A percentile compares a stretch with the other conserved stretches of the same genome.
Conservation (phyloP, 352 stramenopile genomes). For the Thraustochytrium sp. region DNA sequence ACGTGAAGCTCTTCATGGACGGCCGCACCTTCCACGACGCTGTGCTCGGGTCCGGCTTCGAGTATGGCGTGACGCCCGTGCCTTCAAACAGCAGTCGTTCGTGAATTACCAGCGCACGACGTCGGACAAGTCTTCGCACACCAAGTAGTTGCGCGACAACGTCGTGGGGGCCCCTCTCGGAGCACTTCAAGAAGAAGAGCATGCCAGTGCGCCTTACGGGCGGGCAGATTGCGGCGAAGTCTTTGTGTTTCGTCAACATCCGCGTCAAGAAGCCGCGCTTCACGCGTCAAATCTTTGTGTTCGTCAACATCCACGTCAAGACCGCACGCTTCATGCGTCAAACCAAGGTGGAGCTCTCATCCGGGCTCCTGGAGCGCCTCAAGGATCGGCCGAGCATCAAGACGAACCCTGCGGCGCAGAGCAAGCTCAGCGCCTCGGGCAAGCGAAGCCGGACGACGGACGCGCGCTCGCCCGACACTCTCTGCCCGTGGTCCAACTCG, state of each 20-base stretch:
- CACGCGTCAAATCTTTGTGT: not conserved
- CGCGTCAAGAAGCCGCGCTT: not conserved
- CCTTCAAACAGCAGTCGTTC: not conserved
- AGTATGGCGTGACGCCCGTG: not conserved
- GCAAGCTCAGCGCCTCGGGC: no score
- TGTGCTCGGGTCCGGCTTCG: not conserved
- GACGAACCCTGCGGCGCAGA: no score
- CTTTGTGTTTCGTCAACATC: not conserved
- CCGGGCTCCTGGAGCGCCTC: no score
- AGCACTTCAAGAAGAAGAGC: not conserved
- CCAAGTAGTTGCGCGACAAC: not conserved
- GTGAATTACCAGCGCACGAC: not conserved
- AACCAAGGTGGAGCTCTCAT: slow-evolving; percentile 10
- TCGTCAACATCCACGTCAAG: not conserved
- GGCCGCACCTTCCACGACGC: not conserved
- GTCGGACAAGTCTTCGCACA: not conserved
- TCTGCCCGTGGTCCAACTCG: no score
- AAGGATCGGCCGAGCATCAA: no score
- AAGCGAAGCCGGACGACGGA: no score
- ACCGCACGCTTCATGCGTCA: not conserved
- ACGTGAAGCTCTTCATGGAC: not conserved
- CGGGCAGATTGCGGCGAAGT: not conserved
- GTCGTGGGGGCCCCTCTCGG: not conserved
- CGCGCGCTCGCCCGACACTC: no score
- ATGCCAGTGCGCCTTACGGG: not conserved